Percentiles rank a stretch among this genome's conserved stretches.
Conservation (phyloP, 257 asterid genomes). For the Nicotiana tomentosiformis region DNA sequence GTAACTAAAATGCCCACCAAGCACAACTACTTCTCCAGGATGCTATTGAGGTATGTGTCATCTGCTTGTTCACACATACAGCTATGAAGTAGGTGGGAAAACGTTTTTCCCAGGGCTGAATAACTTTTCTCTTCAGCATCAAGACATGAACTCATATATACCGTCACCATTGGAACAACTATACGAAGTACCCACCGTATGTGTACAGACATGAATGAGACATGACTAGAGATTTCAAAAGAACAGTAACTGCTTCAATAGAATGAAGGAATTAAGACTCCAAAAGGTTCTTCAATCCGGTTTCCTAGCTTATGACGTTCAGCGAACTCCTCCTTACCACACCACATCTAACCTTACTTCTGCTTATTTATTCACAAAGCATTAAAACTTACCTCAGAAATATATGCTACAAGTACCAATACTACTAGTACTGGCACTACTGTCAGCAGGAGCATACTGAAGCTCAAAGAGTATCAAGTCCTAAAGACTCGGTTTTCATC, state of each 20-base stretch:
- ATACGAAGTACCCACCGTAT: not conserved
- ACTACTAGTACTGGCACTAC: slow-evolving; percentile 7
- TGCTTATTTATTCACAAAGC: slow-evolving; percentile 8
- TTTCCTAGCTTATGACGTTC: not conserved
- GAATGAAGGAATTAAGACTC: not conserved
- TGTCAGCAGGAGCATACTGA: not conserved
- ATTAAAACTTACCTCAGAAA: not conserved
- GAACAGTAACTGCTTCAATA: not conserved
- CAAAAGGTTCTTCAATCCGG: not conserved
- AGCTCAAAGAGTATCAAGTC: slow-evolving; percentile 45
- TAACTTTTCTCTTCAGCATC: slow-evolving; percentile 15
- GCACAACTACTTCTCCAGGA: slow-evolving; percentile 12
- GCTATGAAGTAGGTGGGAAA: not conserved
- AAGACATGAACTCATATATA: slow-evolving; percentile 21
- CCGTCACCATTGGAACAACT: not conserved
- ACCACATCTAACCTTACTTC: not conserved
- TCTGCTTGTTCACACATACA: slow-evolving; percentile 12
- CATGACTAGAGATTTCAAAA: not conserved
- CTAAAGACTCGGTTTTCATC: slow-evolving; percentile 58
- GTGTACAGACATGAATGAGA: not conserved
- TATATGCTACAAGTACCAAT: not conserved
- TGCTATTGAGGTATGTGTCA: slow-evolving; percentile 14
- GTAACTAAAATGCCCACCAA: not conserved
- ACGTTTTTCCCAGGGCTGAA: not conserved
- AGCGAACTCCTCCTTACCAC: not conserved